Base-by-base conservation (phyloP, 2,329 filamentous ascomycete genomes). In the Pseudogymnoascus verrucosus region DNA sequence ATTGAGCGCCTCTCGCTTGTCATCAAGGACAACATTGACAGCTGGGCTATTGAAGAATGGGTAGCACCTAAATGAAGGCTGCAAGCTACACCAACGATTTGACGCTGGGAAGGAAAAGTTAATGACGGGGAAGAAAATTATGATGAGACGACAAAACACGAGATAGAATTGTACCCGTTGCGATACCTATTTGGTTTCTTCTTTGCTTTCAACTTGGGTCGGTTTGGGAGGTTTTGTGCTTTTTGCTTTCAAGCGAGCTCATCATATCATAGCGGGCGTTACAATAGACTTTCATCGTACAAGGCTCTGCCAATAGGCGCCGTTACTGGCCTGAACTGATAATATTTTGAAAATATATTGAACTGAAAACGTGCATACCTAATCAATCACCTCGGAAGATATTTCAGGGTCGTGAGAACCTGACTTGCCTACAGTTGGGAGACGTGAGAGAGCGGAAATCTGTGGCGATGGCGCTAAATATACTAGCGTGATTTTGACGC, bases 1-100 rank as follows among this genome's bases (percentile, higher is more conserved):
- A 90, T 92, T 70, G 86, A 89, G 71, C 86, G 89, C 67, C 82
- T 87, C 70, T 84, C 83, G 64, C 77, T 96, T 70, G 83, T 84
- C 37, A 82, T 96, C 66, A 79, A 81, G 23, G 86, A 93, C 71
- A 83, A 82, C 16, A 84, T 82, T 39, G 74, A 80, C 67, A 80
- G 77, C 51, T 95, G 89, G 86, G 79, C 83, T 61, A 81, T 91
- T 67, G 76, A 76, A 40, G 78, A 83, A 42, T 90, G 87, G 87
- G 73, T 74, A 8, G 59, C 59, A 8, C 31, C 59, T 16, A 39
- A 61, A 44, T 61, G 21, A 61, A 44, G 39, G 42, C 10, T 8
- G 59, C 26, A 44, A 61, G 11, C 11, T 4, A 61, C 59, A 57
- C 10, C n/a, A 10, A 31, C 26, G n/a, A 19, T 34, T 31, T 57